These are phyloP conservation scores for Elsinoe ampelina DNA, from an alignment of 2,329 filamentous ascomycete species.

Conservation along the genomic window DNA sequence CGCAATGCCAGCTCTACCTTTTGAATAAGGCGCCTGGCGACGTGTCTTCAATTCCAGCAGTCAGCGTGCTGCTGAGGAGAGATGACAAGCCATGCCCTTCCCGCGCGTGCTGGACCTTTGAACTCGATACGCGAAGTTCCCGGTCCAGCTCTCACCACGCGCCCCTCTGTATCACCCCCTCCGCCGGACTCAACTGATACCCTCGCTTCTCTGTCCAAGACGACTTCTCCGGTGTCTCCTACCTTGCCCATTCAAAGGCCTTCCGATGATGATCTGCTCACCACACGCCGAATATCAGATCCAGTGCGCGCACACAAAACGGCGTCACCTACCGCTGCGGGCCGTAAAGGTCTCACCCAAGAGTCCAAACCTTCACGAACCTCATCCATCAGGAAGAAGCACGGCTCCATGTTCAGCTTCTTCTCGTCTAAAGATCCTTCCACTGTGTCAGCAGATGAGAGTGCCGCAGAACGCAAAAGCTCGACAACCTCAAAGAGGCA, in stretches of 20 bases:
- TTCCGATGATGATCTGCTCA: not conserved
- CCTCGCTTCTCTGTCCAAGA: not conserved
- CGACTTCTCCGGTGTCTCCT: constrained; percentile 2
- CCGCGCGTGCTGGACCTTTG: not conserved
- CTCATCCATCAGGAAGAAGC: constrained; percentile 8
- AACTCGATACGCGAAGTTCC: constrained; percentile 7
- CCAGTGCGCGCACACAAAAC: constrained; percentile 1
- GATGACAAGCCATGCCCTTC: not conserved
- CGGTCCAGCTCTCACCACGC: not conserved
- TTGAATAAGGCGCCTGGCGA: not conserved
- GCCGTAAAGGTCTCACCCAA: not conserved
- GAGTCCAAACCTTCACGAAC: not conserved
- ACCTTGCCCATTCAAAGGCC: constrained; percentile 4
- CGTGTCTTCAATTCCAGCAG: not conserved
- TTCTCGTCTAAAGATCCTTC: constrained; percentile 8
- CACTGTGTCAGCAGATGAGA: not conserved
- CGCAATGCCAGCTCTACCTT: not conserved
- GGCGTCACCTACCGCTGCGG: not conserved
- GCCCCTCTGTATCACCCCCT: not conserved
- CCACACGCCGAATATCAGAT: not conserved
- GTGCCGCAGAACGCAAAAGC: not conserved
- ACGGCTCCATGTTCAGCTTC: constrained; percentile 12
- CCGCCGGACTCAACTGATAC: not conserved
- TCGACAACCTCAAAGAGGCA: not conserved
- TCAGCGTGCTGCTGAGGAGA: not conserved